These are phyloP conservation scores for Gloeostereum incarnatum DNA, from an alignment of 768 basidiomycete species.

Conservation along the genomic window DNA sequence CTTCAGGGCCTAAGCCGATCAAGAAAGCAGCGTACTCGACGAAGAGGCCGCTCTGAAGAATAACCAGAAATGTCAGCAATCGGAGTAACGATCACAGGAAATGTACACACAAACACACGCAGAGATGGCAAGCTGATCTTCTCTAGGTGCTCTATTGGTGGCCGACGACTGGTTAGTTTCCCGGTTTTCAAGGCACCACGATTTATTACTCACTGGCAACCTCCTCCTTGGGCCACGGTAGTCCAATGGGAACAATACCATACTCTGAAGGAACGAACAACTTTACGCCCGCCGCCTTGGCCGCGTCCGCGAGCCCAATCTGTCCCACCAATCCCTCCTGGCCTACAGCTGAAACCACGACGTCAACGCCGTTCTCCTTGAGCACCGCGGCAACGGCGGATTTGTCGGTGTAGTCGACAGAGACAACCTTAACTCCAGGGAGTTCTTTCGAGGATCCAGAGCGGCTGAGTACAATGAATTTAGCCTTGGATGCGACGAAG, in stretches of 20 bases:
- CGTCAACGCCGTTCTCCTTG: constrained; percentile 17
- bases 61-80: too few species aligned
- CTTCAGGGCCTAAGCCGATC: constrained; percentile 16
- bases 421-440: constrained; percentile 12
- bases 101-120: too few species aligned
- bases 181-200: too few species aligned
- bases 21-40: constrained; percentile 22
- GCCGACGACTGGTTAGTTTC: too few species aligned
- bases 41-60: constrained; percentile 26
- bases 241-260: too few species aligned
- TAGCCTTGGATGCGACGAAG: constrained; percentile 7
- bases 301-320: constrained; percentile 16
- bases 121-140: too few species aligned
- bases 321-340: constrained; percentile 18
- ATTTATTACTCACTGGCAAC: too few species aligned
- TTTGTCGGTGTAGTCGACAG: constrained; percentile 17
- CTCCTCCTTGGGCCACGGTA: too few species aligned
- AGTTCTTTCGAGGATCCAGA: constrained; percentile 4
- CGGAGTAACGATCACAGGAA: too few species aligned
- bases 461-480: constrained; percentile 9
- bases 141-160: too few species aligned
- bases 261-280: constrained; percentile 22
- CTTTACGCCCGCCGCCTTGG: constrained; percentile 16
- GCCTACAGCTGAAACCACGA: constrained; percentile 22
- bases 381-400: constrained; percentile 13